Evolutionary conservation across 148 eudicot genomes (phyloP).

Genomic region (Spergularia bocconei): DNA sequence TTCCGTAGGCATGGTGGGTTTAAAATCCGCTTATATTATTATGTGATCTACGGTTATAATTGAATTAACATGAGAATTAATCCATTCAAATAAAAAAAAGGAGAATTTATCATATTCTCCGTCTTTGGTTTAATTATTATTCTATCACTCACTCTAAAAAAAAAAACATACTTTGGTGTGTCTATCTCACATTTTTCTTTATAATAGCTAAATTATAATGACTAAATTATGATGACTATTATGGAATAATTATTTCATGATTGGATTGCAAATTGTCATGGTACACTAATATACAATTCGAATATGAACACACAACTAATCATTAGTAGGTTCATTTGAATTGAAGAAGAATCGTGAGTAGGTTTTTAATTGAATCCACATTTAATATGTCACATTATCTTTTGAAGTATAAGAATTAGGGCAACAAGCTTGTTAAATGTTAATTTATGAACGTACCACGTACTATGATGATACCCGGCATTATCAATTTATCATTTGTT

Average conservation of each 20-base stretch:
- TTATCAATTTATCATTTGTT: too few relatives aligned
- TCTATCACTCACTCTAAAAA: too few relatives aligned
- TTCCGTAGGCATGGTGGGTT: too few relatives aligned
- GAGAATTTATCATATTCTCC: too few relatives aligned
- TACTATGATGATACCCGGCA: too few relatives aligned
- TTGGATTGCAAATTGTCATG: slow-evolving; percentile 8
- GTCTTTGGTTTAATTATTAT: too few relatives aligned
- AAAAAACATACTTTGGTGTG: not conserved
- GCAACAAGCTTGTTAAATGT: not conserved
- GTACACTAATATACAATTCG: not conserved
- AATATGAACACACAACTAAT: slow-evolving; percentile 9
- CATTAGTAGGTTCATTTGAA: not conserved
- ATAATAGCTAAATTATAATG: not conserved
- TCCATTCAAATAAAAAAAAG: not conserved
- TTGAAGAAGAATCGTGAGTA: not conserved
- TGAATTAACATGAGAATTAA: not conserved
- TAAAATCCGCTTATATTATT: too few relatives aligned
- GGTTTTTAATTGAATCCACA: too few relatives aligned
- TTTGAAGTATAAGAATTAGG: slow-evolving; percentile 2
- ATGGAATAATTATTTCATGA: not conserved
- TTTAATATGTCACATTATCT: slow-evolving; percentile 24
- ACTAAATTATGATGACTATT: not conserved
- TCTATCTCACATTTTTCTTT: not conserved
- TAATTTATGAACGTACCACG: too few relatives aligned
- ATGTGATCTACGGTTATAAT: too few relatives aligned